Base-by-base conservation (phyloP, 306 rosid genomes). In the Mucuna pruriens region DNA sequence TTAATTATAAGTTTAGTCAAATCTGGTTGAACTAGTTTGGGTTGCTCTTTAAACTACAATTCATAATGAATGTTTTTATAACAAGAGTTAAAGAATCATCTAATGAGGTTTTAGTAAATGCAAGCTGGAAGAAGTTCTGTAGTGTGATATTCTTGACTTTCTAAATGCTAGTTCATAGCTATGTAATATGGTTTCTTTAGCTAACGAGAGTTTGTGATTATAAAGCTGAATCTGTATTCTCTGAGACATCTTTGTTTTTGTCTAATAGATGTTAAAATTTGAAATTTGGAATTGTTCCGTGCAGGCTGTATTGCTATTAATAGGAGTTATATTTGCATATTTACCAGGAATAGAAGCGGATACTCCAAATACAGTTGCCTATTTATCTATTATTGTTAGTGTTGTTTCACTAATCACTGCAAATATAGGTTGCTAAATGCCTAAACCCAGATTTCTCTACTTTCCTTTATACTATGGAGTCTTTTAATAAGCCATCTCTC, bases 301-400 rank as follows among this genome's bases (percentile, higher is more conserved):
- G 89, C 94, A 92, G 97, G 91, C 89, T 68, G 23, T 87, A 76
- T 74, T 92, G 78, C 90, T 85, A 17, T 69, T 89, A 49, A 26
- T 85, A 44, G 94, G 93, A 85, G 69, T 17, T 45, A 42, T 81
- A 61, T 84, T 71, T 66, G 60, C 89, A 45, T 44, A 81, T 89
- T 67, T 86, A 48, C 84, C 78, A 39, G 84, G 84, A 80, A 82
- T 52, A 19, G 22, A 55, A 66, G 79, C 58, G 51, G 89, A 87
- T 55, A 79, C 83, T 69, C 90, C 82, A 0, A 55, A 87, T 82
- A 82, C 58, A 67, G 57, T 91, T 71, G 88, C 90, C 62, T 52
- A 90, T 52, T 83, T 88, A 29, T 89, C 91, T 78, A 77, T 75
- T 63, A 74, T 79, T 82, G 79, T 76, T 68, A 85, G 91, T 79